Evolutionary conservation across 2,329 filamentous ascomycete genomes (phyloP).

Genomic region (Atkinsonella texensis): DNA sequence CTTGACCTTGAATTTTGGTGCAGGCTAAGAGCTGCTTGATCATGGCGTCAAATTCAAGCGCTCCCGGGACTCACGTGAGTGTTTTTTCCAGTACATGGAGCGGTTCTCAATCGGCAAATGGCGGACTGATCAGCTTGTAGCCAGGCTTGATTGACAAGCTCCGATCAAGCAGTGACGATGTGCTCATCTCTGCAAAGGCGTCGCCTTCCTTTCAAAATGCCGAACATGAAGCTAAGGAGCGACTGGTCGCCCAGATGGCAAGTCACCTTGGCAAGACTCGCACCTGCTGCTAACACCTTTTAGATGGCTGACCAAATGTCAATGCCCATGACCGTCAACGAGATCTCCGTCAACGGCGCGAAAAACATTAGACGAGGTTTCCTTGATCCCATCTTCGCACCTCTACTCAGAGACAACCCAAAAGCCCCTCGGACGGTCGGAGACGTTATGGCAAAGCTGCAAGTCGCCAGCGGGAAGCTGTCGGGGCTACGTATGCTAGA

Average conservation of each 20-base stretch:
- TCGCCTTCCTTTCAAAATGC: slow-evolving; percentile 22
- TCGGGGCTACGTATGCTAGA: slow-evolving; percentile 58
- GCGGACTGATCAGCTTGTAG: slow-evolving; percentile 13
- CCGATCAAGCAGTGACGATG: slow-evolving; percentile 23
- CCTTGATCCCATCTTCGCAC: slow-evolving; percentile 68
- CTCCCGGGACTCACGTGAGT: slow-evolving; percentile 19
- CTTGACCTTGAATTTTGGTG: neutral
- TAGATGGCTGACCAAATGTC: slow-evolving; percentile 60
- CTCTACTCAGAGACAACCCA: slow-evolving; percentile 58
- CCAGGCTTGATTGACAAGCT: slow-evolving; percentile 27
- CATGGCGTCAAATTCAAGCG: slow-evolving; percentile 23
- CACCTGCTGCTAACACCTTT: slow-evolving; percentile 9
- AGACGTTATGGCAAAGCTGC: slow-evolving; percentile 64
- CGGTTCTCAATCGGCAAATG: neutral
- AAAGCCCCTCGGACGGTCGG: slow-evolving; percentile 63
- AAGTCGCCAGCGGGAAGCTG: slow-evolving; percentile 60
- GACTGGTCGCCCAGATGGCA: slow-evolving; percentile 27
- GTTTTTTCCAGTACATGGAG: neutral
- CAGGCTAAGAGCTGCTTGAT: neutral
- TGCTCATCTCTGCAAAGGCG: slow-evolving; percentile 27
- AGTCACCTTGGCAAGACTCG: neutral
- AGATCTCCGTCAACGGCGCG: slow-evolving; percentile 72
- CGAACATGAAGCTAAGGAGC: slow-evolving; percentile 28
- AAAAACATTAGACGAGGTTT: slow-evolving; percentile 74
- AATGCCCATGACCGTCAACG: slow-evolving; percentile 77